Evolutionary conservation across 2,329 filamentous ascomycete species (phyloP).

Genomic region (Fusarium sp.): DNA sequence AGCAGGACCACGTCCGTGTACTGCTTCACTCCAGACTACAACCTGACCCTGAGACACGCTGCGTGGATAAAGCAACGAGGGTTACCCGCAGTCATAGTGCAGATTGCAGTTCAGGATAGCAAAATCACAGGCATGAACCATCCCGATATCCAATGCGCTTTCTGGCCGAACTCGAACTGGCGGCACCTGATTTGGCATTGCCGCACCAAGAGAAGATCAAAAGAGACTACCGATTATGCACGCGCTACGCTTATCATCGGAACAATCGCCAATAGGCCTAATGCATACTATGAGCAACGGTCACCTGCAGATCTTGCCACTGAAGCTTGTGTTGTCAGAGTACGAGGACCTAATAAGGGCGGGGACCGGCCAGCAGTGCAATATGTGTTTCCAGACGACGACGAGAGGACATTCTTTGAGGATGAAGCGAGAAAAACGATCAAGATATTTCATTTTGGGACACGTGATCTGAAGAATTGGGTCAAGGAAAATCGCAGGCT

Average conservation of each 20-base stretch:
- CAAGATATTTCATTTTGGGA: neutral
- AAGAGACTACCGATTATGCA: neutral
- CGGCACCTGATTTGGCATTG: neutral
- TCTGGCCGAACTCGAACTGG: neutral
- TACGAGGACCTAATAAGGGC: neutral
- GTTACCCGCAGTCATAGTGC: neutral
- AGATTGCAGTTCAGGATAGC: neutral
- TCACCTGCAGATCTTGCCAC: neutral
- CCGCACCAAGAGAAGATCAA: neutral
- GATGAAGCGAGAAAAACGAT: neutral
- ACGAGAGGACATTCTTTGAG: neutral
- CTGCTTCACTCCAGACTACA: neutral
- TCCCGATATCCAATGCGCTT: neutral
- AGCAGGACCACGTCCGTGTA: rapidly evolving
- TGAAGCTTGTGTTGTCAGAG: neutral
- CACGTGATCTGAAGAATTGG: neutral
- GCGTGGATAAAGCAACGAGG: neutral
- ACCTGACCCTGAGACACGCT: neutral
- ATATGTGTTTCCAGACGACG: neutral
- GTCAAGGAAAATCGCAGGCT: neutral
- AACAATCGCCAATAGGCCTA: neutral
- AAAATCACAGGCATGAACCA: neutral
- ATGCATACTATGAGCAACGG: neutral
- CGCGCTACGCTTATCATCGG: neutral
- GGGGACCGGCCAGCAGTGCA: neutral